These are phyloP conservation scores for Mycena alexandri DNA, from an alignment of 768 basidiomycete genomes.

Conservation along the genomic window DNA sequence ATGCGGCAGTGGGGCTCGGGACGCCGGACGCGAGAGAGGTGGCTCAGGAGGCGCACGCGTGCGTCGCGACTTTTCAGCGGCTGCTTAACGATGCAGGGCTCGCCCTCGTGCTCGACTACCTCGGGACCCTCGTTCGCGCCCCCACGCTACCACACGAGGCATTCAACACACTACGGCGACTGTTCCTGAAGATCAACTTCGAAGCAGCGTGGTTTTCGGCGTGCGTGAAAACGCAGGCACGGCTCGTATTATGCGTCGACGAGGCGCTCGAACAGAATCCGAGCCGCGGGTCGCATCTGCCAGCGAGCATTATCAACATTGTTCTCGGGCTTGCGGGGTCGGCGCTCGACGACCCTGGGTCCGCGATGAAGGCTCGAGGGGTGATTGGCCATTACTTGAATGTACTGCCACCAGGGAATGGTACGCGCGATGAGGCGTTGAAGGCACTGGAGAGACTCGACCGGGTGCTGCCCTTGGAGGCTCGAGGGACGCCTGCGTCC, in stretches of 20 bases:
- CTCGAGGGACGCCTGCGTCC: constrained; percentile 33
- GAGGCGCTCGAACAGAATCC: constrained; percentile 46
- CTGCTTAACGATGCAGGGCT: constrained; percentile 49
- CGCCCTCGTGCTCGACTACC: constrained; percentile 47
- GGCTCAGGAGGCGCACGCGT: constrained; percentile 38
- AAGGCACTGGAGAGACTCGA: constrained; percentile 44
- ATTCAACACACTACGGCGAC: constrained; percentile 53
- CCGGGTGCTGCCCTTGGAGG: constrained; percentile 35
- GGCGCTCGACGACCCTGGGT: constrained; percentile 44
- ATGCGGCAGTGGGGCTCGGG: constrained; percentile 16
- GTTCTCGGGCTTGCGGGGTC: constrained; percentile 45
- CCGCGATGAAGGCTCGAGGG: constrained; percentile 45
- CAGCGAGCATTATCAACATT: constrained; percentile 48
- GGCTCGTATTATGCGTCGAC: constrained; percentile 46
- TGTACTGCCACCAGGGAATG: constrained; percentile 27
- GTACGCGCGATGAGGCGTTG: constrained; percentile 42
- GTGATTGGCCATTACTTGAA: constrained; percentile 45
- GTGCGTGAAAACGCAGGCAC: constrained; percentile 41
- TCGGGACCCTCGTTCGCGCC: constrained; percentile 40
- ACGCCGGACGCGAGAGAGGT: constrained; percentile 28
- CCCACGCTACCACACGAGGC: constrained; percentile 50
- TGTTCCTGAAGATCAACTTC: constrained; percentile 49
- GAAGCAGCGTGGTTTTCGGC: background rate
- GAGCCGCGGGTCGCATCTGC: constrained; percentile 41
- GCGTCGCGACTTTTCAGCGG: constrained; percentile 42